Evolutionary conservation across 2,329 filamentous ascomycete genomes (phyloP).

Genomic region (Xylariales sp.): DNA sequence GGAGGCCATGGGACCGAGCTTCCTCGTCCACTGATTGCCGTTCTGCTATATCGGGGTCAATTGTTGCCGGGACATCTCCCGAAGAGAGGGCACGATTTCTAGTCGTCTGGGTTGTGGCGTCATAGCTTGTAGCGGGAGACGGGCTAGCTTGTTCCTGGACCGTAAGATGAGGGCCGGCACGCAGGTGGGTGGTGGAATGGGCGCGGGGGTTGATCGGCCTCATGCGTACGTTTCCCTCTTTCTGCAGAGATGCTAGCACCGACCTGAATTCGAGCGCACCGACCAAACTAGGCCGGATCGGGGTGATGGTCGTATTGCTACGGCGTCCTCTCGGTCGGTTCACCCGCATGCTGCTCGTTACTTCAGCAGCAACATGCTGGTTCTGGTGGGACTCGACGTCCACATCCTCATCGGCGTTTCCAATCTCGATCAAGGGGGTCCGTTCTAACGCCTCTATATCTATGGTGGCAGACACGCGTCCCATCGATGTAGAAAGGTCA

Average conservation of each 20-base stretch:
- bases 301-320: constrained; percentile 79
- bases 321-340: constrained; percentile 73
- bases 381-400: constrained; percentile 68
- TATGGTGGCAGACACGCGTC: constrained; percentile 42
- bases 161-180: constrained; percentile 9
- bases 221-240: constrained; percentile 79
- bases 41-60: constrained; percentile 56
- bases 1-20: constrained; percentile 40
- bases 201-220: constrained; percentile 75
- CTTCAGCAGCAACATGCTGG: constrained; percentile 77
- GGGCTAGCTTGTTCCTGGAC: constrained; percentile 33
- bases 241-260: constrained; percentile 86
- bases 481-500: constrained; percentile 51
- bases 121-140: constrained; percentile 37
- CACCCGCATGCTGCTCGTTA: constrained; percentile 93
- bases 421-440: constrained; percentile 61
- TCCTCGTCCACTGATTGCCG: constrained; percentile 52
- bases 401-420: constrained; percentile 54
- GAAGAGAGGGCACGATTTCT: constrained; percentile 61
- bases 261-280: constrained; percentile 95
- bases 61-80: constrained; percentile 54
- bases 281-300: constrained; percentile 91
- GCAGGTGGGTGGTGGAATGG: constrained; percentile 71
- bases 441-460: constrained; percentile 60
- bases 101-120: constrained; percentile 33